Base-by-base conservation (phyloP, 192 early-diverging fungal species). In the Gonapodya sp. region DNA sequence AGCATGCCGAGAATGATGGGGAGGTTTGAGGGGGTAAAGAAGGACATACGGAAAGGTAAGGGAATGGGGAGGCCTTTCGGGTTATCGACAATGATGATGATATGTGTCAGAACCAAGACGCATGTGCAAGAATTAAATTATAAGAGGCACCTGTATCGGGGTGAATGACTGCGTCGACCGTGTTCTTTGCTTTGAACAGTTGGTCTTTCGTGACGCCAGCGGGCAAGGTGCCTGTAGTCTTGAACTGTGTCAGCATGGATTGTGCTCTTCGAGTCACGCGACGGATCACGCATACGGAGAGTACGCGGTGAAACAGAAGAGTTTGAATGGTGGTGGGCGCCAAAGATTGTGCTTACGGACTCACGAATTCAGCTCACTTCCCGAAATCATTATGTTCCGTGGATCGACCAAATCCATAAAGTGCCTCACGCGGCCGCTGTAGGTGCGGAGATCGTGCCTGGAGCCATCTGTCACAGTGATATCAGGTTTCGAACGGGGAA, bases 21-120 rank as follows among this genome's bases (percentile, higher is more conserved):
- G 84, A 94, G 84, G 85, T 95, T 95, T 0, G 94, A 94, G 1
- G 94, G 94, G 31, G 94, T 93, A 84, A 94, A 95, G 73, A 87
- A 92, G 0, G 93, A 88, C 94, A 95, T 95, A 34, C 94, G 84
- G 84, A 95, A 95, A 35, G 93, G 94, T 35, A 95, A 80, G 18
- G 94, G 85, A 2, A 95, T 86, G 31, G 92, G 90, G 8, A 16
- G 8, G 46, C 46, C 46, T 64, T 64, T 8, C 8, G 46, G 46
- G 8, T 64, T 64, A 24, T 64, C 24, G 46, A 8, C 24, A 24
- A 16, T 64, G 8, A 64, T 64, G 8, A 64, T 24, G 8, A 64
- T 64, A 64, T 64, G 8, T 16, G 8, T 24, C 46, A 64, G 24
- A 16, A 16, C 24, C 24, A 64, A 64, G 8, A 8, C 46, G 8